Evolutionary conservation across 176 grass and related monocot genomes (phyloP), one percentile per base, ranked within the genome.

Genomic region (Aechmea fasciata): DNA sequence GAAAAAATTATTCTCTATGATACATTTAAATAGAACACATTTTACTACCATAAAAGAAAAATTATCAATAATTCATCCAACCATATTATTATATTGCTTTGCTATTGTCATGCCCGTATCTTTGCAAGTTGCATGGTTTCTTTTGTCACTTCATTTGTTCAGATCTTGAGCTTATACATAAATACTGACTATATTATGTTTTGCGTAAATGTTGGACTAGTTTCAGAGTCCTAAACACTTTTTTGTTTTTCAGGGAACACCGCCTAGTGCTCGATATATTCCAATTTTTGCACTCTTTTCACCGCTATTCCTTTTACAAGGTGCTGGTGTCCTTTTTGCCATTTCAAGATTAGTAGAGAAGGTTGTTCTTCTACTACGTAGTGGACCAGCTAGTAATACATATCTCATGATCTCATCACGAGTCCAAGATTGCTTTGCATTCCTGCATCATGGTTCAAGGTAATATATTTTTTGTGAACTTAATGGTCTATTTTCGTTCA

Each of bases 401-500:
- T 92, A 96, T 69, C 71, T 82, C 52, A 63, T 75, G 71, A 63
- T 82, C 29, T 96, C 92, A 22, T 87, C 83, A 59, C 82, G 83
- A 83, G 78, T 84, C 19, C 79, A 83, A 9, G 92, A 92, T 78
- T 96, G 78, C 68, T 92, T 96, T 76, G 85, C 92, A 57, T 96
- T 96, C 80, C 69, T 96, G 65, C 85, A 96, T 83, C 92, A 73
- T 83, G 92, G 92, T 70, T 92, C 92, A 75, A 91, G 92, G 92
- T 96, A 89, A n/a, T 51, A 72, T 55, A 55, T 9, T 10, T 61
- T 19, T 9, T 61, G n/a, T 61, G 20, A 61, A 19, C 17, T 19
- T 18, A 61, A 61, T 61, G n/a, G 20, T 22, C 55, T 61, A 19
- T 61, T 61, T 13, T 61, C 15, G 20, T 61, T 63, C 9, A 9